phyloP scores from a whole-genome alignment of 345 rosid genomes.

The Garcia nutans region DNA sequence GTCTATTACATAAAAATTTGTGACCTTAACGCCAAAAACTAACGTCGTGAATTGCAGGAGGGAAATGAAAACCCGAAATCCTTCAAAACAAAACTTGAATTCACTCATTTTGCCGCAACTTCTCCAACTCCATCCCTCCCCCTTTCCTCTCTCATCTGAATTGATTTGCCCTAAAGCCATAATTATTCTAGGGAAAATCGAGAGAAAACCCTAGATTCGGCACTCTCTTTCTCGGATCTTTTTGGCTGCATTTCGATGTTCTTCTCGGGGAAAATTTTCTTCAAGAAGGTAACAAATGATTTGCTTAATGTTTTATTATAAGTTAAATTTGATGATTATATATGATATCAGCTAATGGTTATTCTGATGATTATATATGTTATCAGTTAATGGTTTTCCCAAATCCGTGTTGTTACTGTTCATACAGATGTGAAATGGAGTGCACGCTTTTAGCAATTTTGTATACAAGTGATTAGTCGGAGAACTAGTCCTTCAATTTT shows the following conservation, averaged over 20 bases:
- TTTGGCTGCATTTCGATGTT: conserved; percentile 3
- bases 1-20: background rate
- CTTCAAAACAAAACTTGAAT: conserved; percentile 30
- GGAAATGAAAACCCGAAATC: conserved; percentile 40
- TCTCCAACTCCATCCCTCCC: conserved; percentile 2
- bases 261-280: conserved; percentile 1
- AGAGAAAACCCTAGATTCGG: conserved; percentile 15
- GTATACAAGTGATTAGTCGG: background rate
- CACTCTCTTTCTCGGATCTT: background rate
- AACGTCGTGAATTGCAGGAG: conserved; percentile 43
- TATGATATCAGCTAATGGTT: background rate
- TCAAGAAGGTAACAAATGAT: conserved; percentile 5
- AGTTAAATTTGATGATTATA: background rate
- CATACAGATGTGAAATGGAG: background rate
- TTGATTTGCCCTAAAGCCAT: conserved; percentile 13
- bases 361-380: background rate
- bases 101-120: conserved; percentile 22
- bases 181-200: conserved; percentile 17
- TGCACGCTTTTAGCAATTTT: background rate
- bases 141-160: background rate
- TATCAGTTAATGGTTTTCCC: background rate
- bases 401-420: background rate
- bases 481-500: background rate
- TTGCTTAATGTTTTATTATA: background rate
- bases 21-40: background rate